A percentile compares a stretch with the other conserved stretches of the same genome.
phyloP scores from a whole-genome alignment of 495 filamentous ascomycete species.

The Extremus antarcticus region DNA sequence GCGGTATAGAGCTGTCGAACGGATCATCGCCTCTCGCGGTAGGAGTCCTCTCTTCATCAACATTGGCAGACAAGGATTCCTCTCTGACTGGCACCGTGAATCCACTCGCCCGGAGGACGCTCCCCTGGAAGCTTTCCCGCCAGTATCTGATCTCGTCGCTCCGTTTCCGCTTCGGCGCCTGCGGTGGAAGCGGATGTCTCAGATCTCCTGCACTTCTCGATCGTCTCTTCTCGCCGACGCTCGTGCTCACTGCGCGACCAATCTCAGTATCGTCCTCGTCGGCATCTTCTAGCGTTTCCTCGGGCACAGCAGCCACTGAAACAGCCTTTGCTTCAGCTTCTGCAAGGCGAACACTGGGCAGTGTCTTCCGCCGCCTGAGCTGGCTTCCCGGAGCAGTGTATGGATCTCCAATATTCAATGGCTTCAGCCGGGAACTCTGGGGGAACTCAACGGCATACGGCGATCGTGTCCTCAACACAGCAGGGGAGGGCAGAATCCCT shows the following conservation, averaged over 20 bases:
- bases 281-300: not conserved
- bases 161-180: slow-evolving; percentile 6
- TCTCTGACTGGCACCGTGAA: not conserved
- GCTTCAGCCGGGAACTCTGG: slow-evolving; percentile 17
- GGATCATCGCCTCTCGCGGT: not conserved
- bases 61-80: not conserved
- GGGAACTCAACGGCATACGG: slow-evolving; percentile 23
- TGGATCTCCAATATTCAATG: slow-evolving; percentile 15
- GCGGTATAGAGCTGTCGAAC: not conserved
- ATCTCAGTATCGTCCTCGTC: not conserved
- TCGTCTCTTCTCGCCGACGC: slow-evolving; percentile 8
- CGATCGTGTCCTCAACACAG: slow-evolving; percentile 11
- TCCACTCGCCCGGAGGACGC: slow-evolving; percentile 14
- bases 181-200: not conserved
- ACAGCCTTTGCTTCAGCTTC: not conserved
- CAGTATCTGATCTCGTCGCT: slow-evolving; percentile 22
- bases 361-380: slow-evolving; percentile 12
- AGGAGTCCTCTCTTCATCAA: not conserved
- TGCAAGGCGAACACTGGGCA: slow-evolving; percentile 7
- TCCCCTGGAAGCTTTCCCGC: slow-evolving; percentile 18
- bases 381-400: slow-evolving; percentile 17
- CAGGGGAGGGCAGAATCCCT: slow-evolving; percentile 4
- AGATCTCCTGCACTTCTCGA: slow-evolving; percentile 21
- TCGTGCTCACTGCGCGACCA: slow-evolving; percentile 4
- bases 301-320: not conserved